Evolutionary conservation across 371 early-diverging fungal species (phyloP), one percentile per base, ranked within the genome.

Genomic region (Lichtheimia hyalospora): DNA sequence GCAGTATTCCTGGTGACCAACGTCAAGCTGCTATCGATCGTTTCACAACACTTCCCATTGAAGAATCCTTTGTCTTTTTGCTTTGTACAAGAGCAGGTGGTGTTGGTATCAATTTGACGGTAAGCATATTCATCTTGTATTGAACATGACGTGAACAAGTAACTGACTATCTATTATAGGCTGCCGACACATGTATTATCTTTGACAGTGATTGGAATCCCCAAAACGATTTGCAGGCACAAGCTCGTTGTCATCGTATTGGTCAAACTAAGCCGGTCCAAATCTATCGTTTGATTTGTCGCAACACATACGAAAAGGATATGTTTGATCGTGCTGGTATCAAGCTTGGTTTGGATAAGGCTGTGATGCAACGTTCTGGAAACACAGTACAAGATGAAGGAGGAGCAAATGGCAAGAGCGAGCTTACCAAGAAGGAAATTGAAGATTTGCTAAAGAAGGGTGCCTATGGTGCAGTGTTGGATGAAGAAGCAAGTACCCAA

Each of bases 141-240:
- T 10, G 10, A 8, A 10, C 34, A 34, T 34, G 34, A 8, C 1
- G 10, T 34, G 34, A 34, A 1, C 34, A 34, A 34, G 10, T 0
- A 34, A 34, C 34, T 34, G 10, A 34, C 2, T 34, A 34, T 4
- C 34, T 5, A 5, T 34, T 24, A 25, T 55, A 73, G 69, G 93
- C 94, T 15, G 97, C 99, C 7, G 96, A 96, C 70, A 96, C 96
- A 0, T 94, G 95, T 57, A 92, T 97, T 53, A 95, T 97, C 57
- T 96, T 89, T 74, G 97, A 98, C 78, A 90, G 91, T 60, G 97
- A 98, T 68, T 97, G 96, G 96, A 99, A 97, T 73, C 97, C 97
- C 16, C 96, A 96, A 73, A 95, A 93, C 70, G 99, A 98, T 74
- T 69, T 96, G 57, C 97, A 99, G 75, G 99, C 99, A 2, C 91